Percentiles rank a stretch among this genome's conserved stretches.
Evolutionary conservation across 179 eudicot genomes (phyloP).

Genomic region (Amaranthus tricolor): DNA sequence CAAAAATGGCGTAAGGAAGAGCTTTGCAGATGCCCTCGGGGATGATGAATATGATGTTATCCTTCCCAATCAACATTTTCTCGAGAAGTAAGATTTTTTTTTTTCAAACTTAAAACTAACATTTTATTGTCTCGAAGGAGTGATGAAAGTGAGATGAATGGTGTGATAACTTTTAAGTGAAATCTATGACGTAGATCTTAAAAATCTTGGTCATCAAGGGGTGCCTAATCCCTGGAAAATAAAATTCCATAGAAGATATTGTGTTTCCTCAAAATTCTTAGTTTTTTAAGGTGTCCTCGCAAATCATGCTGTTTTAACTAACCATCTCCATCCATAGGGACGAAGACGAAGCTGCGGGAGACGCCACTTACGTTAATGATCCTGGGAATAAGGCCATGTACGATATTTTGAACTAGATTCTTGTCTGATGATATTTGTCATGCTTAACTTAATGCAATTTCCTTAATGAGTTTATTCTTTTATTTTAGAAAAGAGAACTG

Average conservation of each 20-base stretch:
- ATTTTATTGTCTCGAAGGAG: neutral
- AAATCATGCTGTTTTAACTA: slow-evolving; percentile 12
- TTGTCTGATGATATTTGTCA: neutral
- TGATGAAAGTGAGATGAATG: neutral
- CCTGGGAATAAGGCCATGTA: slow-evolving; percentile 37
- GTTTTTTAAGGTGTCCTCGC: neutral
- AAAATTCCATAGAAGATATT: neutral
- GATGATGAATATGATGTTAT: slow-evolving; percentile 89
- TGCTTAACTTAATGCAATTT: slow-evolving; percentile 2
- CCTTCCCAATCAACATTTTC: slow-evolving; percentile 31
- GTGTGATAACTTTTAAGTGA: neutral
- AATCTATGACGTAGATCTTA: neutral
- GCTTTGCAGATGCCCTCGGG: slow-evolving; percentile 95
- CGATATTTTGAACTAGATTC: slow-evolving; percentile 15
- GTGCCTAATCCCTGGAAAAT: neutral
- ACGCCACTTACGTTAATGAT: slow-evolving; percentile 21
- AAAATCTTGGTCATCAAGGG: neutral
- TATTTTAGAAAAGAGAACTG: slow-evolving; percentile 45
- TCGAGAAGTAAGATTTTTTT: slow-evolving; percentile 49
- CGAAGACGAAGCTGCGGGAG: slow-evolving; percentile 34
- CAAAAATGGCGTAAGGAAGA: slow-evolving; percentile 39
- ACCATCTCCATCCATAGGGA: slow-evolving; percentile 37
- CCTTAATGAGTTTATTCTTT: slow-evolving; percentile 18
- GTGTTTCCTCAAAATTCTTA: neutral
- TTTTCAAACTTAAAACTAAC: neutral